Percentiles rank a stretch among this genome's conserved stretches.
These are phyloP conservation scores for Microdochium nivale DNA, from an alignment of 2,329 filamentous ascomycete species.

Conservation along the genomic window DNA sequence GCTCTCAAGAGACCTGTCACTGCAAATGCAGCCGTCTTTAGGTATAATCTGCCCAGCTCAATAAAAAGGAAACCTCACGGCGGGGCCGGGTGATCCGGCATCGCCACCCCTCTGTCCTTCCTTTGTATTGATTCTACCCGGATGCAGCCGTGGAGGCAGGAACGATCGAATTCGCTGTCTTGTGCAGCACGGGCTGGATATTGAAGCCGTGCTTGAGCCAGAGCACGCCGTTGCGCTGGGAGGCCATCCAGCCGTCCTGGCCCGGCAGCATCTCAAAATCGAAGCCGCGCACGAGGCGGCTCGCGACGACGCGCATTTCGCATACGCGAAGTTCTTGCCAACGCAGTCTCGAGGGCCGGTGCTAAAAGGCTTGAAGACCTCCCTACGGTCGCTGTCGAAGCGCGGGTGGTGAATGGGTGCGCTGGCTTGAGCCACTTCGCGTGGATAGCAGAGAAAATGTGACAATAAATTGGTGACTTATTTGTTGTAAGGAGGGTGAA, in stretches of 20 bases:
- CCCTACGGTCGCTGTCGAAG: slow-evolving; percentile 22
- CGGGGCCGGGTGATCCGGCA: too few relatives aligned
- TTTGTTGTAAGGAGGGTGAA: too few relatives aligned
- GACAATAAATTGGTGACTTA: not conserved
- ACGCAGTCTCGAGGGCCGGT: slow-evolving; percentile 30
- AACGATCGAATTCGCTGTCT: too few relatives aligned
- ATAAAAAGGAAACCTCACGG: too few relatives aligned
- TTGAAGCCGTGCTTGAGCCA: not conserved
- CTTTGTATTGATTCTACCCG: too few relatives aligned
- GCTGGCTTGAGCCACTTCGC: slow-evolving; percentile 1
- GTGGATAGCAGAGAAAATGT: slow-evolving; percentile 20
- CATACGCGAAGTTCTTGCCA: slow-evolving; percentile 21
- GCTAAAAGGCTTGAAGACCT: slow-evolving; percentile 26
- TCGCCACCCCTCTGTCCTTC: too few relatives aligned
- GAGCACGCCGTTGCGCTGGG: not conserved
- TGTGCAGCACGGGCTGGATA: not conserved
- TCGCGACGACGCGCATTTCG: not conserved
- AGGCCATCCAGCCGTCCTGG: not conserved
- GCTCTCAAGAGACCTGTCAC: too few relatives aligned
- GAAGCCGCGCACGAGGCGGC: not conserved
- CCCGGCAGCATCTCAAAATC: not conserved
- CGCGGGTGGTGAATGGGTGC: slow-evolving; percentile 5
- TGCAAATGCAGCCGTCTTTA: too few relatives aligned
- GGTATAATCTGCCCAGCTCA: too few relatives aligned
- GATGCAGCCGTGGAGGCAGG: too few relatives aligned